phyloP scores from a whole-genome alignment of 1,284 basidiomycete species.

The Ustilago curta region DNA sequence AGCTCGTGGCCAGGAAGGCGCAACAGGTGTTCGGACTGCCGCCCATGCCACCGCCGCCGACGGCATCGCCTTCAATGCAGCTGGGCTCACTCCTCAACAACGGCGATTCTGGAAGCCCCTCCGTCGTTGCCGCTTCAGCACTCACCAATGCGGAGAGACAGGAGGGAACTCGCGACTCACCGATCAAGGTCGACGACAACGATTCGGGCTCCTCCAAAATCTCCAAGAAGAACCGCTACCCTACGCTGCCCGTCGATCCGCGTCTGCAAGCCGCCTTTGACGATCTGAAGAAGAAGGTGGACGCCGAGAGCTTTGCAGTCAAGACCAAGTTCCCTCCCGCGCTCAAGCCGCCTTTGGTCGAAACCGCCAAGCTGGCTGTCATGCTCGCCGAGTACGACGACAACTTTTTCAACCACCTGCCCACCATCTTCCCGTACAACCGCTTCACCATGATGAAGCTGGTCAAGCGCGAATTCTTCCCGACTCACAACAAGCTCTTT shows the following conservation, averaged over 20 bases:
- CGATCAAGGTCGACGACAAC: constrained; percentile 73
- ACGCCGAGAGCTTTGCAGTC: constrained; percentile 61
- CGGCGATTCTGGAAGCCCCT: constrained; percentile 32
- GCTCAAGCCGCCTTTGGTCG: constrained; percentile 79
- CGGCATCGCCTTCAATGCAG: constrained; percentile 40
- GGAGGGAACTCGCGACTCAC: constrained; percentile 74
- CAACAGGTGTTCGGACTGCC: constrained; percentile 34
- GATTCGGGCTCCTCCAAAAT: constrained; percentile 72
- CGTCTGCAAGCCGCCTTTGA: constrained; percentile 77
- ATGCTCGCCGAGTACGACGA: constrained; percentile 87
- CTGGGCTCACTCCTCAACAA: constrained; percentile 47
- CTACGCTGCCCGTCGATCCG: constrained; percentile 73
- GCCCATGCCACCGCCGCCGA: constrained; percentile 28
- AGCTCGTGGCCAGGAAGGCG: constrained; percentile 57
- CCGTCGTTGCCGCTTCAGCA: constrained; percentile 24
- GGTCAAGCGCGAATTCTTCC: constrained; percentile 66
- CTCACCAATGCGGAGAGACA: constrained; percentile 53
- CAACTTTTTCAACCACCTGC: constrained; percentile 89
- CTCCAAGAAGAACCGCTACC: constrained; percentile 57
- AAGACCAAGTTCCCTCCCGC: constrained; percentile 89
- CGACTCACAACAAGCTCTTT: constrained; percentile 60
- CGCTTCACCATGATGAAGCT: constrained; percentile 75
- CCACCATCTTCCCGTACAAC: constrained; percentile 89
- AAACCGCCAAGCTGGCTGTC: constrained; percentile 82
- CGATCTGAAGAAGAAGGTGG: constrained; percentile 76